phyloP scores from a whole-genome alignment of 371 early-diverging fungal genomes.

The Furculomyces boomerangus region DNA sequence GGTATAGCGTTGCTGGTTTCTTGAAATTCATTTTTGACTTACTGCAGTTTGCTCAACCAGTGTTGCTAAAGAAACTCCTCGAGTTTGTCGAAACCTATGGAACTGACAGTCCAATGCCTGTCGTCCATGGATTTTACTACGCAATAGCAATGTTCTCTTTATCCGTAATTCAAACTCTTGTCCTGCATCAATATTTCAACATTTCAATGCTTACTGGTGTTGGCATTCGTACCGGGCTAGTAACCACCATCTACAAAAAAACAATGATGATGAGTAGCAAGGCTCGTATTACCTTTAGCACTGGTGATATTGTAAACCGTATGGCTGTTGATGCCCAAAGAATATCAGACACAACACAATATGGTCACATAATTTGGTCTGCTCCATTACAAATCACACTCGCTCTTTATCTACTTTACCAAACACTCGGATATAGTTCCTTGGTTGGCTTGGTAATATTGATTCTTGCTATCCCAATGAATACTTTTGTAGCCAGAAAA shows the following conservation, averaged over 20 bases:
- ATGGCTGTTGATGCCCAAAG: slow-evolving; percentile 68
- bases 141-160: slow-evolving; percentile 51
- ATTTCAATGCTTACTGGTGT: slow-evolving; percentile 55
- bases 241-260: slow-evolving; percentile 78
- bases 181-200: slow-evolving; percentile 83
- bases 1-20: slow-evolving; percentile 30
- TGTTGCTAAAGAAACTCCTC: slow-evolving; percentile 47
- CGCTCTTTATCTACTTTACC: slow-evolving; percentile 55
- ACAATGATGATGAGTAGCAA: slow-evolving; percentile 52
- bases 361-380: slow-evolving; percentile 62
- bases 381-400: slow-evolving; percentile 71
- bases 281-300: slow-evolving; percentile 56
- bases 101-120: slow-evolving; percentile 22
- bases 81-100: slow-evolving; percentile 35
- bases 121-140: slow-evolving; percentile 31
- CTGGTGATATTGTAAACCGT: slow-evolving; percentile 66
- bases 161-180: slow-evolving; percentile 54
- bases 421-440: slow-evolving; percentile 59
- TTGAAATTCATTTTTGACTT: slow-evolving; percentile 56
- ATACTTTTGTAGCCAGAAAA: slow-evolving; percentile 31
- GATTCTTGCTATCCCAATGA: slow-evolving; percentile 46
- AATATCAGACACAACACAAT: slow-evolving; percentile 38
- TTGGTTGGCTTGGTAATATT: slow-evolving; percentile 77
- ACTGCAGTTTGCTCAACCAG: slow-evolving; percentile 62
- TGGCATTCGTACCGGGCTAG: slow-evolving; percentile 56